Percentiles rank a stretch among this genome's conserved stretches.
Conservation (phyloP, 208 protist genomes). For the Acanthamoeba castellanii region DNA sequence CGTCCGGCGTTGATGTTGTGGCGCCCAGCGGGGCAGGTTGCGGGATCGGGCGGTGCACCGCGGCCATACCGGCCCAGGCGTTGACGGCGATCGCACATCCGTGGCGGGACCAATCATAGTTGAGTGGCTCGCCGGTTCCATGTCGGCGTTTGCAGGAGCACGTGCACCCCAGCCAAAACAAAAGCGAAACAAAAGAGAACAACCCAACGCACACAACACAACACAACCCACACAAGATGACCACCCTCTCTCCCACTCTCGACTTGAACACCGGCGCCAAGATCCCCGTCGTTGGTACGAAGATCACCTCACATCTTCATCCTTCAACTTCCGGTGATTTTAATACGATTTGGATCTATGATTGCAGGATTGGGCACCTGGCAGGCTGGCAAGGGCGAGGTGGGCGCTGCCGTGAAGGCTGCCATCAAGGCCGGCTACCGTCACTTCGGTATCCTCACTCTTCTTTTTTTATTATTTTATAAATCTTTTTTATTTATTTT, state of each 20-base stretch:
- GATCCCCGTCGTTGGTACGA: neutral
- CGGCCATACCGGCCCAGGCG: too few relatives aligned
- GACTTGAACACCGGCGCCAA: constrained; percentile 30
- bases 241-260: neutral
- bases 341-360: neutral
- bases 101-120: too few relatives aligned
- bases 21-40: too few relatives aligned
- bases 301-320: neutral
- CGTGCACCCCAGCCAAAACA: too few relatives aligned
- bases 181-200: too few relatives aligned
- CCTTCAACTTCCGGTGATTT: too few relatives aligned
- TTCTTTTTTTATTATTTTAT: neutral
- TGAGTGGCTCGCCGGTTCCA: too few relatives aligned
- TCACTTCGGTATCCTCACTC: constrained; percentile 5
- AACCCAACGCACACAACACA: neutral
- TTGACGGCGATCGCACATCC: too few relatives aligned
- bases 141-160: too few relatives aligned
- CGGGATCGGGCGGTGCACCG: too few relatives aligned
- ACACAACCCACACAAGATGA: too few relatives aligned
- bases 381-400: neutral
- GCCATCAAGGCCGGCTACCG: constrained; percentile 56
- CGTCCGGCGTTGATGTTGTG: too few relatives aligned
- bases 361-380: constrained; percentile 38
- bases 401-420: neutral
- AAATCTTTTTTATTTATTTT: neutral